Evolutionary conservation across 192 early-diverging fungal genomes (phyloP).

Genomic region (Umbelopsis sp.): DNA sequence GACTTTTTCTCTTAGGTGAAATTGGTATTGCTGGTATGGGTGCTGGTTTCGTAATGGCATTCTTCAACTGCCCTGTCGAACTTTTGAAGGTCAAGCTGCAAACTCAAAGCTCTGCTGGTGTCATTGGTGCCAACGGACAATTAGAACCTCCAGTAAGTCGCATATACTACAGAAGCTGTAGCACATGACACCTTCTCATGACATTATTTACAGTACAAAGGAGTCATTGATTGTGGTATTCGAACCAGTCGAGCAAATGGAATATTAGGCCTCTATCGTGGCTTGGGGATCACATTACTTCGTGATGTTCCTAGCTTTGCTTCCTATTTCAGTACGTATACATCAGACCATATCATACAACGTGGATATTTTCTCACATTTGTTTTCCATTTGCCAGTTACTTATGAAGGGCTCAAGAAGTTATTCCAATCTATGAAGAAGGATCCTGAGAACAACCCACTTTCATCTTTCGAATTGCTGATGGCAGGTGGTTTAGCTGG

Average conservation of each 20-base stretch:
- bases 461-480: slow-evolving; percentile 78
- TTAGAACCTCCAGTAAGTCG: slow-evolving; percentile 37
- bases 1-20: slow-evolving; percentile 36
- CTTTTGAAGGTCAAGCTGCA: slow-evolving; percentile 72
- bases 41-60: slow-evolving; percentile 69
- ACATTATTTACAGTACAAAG: slow-evolving; percentile 71
- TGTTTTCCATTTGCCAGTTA: slow-evolving; percentile 39
- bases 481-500: slow-evolving; percentile 94
- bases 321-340: slow-evolving; percentile 80
- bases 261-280: slow-evolving; percentile 80
- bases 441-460: slow-evolving; percentile 58
- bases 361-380: not conserved
- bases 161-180: not conserved
- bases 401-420: slow-evolving; percentile 85
- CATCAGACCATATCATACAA: not conserved
- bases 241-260: slow-evolving; percentile 80
- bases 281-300: slow-evolving; percentile 86
- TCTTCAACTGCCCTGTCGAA: slow-evolving; percentile 72
- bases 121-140: slow-evolving; percentile 31
- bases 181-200: not conserved
- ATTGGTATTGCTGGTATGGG: slow-evolving; percentile 58
- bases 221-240: slow-evolving; percentile 83
- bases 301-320: slow-evolving; percentile 93
- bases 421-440: slow-evolving; percentile 56
- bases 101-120: slow-evolving; percentile 51